Conservation (phyloP, 768 basidiomycete species). For the Xanthoconium stramineum region DNA sequence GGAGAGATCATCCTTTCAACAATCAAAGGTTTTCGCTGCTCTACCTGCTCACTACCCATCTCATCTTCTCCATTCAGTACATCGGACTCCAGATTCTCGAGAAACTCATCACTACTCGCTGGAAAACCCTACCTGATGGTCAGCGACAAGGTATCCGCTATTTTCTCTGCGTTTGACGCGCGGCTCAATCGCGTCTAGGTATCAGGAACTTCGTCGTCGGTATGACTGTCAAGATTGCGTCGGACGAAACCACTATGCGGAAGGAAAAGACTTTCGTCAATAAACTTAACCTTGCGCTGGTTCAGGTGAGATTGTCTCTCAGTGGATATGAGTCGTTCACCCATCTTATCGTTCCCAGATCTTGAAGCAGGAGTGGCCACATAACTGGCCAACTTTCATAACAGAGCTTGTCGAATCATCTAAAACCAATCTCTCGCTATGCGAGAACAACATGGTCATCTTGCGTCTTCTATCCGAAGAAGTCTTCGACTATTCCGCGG, state of each 20-base stretch:
- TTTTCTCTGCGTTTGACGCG: conserved; percentile 1
- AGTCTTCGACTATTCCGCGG: conserved; percentile 97
- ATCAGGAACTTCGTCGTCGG: conserved; percentile 97
- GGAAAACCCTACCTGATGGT: conserved; percentile 93
- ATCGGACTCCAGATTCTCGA: conserved; percentile 97
- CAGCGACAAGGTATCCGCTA: conserved; percentile 74
- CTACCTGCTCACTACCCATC: background rate
- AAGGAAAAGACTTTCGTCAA: conserved; percentile 94
- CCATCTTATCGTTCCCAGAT: conserved; percentile 52
- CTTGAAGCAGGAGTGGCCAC: conserved; percentile 99
- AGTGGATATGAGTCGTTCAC: background rate
- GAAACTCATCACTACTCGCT: conserved; percentile 89
- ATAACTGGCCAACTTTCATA: conserved; percentile 98
- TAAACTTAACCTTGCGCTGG: conserved; percentile 94
- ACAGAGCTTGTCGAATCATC: conserved; percentile 96
- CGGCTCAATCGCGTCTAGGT: conserved; percentile 42
- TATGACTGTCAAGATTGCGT: conserved; percentile 88
- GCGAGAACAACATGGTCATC: conserved; percentile 99
- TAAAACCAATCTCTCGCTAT: conserved; percentile 91
- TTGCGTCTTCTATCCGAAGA: conserved; percentile 96
- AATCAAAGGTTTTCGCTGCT: conserved; percentile 63
- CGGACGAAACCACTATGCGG: conserved; percentile 83
- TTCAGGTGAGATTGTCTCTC: conserved; percentile 60
- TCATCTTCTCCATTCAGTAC: conserved; percentile 53
- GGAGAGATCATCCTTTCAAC: conserved; percentile 77